Evolutionary conservation across 1,284 basidiomycete genomes (phyloP).

Genomic region (Ganoderma multipileum): DNA sequence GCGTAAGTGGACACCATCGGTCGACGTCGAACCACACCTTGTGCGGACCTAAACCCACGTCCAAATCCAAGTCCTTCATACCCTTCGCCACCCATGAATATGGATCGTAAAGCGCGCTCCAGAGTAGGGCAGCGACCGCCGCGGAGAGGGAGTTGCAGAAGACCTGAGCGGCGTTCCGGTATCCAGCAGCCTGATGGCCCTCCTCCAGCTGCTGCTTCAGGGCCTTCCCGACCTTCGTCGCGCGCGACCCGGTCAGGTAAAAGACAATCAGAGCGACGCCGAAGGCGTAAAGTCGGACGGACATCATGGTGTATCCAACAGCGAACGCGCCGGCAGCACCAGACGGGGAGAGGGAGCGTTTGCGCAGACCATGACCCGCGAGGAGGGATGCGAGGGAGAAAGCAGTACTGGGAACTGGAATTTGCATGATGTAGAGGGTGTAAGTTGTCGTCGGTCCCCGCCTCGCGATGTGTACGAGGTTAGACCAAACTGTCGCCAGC

Average conservation of each 20-base stretch:
- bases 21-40: conserved; percentile 38
- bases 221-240: conserved; percentile 83
- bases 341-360: conserved; percentile 68
- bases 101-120: conserved; percentile 66
- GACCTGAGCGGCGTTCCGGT: conserved; percentile 82
- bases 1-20: conserved; percentile 62
- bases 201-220: conserved; percentile 83
- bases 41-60: conserved; percentile 8
- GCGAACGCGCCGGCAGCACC: conserved; percentile 81
- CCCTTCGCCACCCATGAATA: conserved; percentile 35
- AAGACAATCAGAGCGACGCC: conserved; percentile 81
- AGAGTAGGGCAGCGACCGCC: conserved; percentile 66
- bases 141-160: conserved; percentile 82
- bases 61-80: conserved; percentile 25
- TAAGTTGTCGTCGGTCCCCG: background rate
- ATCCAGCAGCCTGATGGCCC: conserved; percentile 72
- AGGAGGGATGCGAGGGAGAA: conserved; percentile 49
- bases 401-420: background rate
- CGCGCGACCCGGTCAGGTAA: conserved; percentile 83
- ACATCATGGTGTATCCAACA: conserved; percentile 73
- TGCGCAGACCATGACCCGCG: conserved; percentile 57
- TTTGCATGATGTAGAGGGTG: background rate
- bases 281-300: conserved; percentile 68
- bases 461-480: background rate
- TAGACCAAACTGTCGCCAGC: background rate